These are phyloP conservation scores for Parietaria judaica DNA, from an alignment of 306 rosid species.

Conservation along the genomic window DNA sequence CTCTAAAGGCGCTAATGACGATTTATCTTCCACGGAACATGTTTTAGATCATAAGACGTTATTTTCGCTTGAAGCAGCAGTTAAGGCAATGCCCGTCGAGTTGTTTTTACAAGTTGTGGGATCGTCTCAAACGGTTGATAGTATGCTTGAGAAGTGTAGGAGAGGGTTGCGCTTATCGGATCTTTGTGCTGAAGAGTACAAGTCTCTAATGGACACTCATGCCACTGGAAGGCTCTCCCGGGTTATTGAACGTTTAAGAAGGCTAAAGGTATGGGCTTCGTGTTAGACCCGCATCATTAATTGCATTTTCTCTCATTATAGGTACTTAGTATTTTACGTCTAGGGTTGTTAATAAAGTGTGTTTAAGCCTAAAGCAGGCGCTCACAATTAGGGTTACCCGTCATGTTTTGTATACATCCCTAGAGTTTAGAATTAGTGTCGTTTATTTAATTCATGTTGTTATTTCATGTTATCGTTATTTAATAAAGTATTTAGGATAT, in stretches of 20 bases:
- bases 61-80: slow-evolving; percentile 59
- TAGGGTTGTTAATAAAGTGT: too few relatives aligned
- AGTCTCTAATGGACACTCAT: slow-evolving; percentile 57
- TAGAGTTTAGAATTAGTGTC: too few relatives aligned
- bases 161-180: slow-evolving; percentile 63
- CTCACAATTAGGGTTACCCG: too few relatives aligned
- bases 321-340: too few relatives aligned
- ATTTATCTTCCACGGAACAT: slow-evolving; percentile 32
- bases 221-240: slow-evolving; percentile 82
- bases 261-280: slow-evolving; percentile 59
- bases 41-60: slow-evolving; percentile 39
- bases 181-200: slow-evolving; percentile 60
- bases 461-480: too few relatives aligned
- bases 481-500: too few relatives aligned
- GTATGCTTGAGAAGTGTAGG: slow-evolving; percentile 83
- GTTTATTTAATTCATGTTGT: too few relatives aligned
- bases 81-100: slow-evolving; percentile 76
- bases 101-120: slow-evolving; percentile 91
- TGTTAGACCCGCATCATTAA: too few relatives aligned
- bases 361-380: too few relatives aligned
- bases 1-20: slow-evolving; percentile 28
- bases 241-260: slow-evolving; percentile 75
- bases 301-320: too few relatives aligned
- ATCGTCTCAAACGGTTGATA: slow-evolving; percentile 49
- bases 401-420: too few relatives aligned